These are phyloP conservation scores for Diaporthe amygdali DNA, from an alignment of 2,329 filamentous ascomycete species.

Conservation along the genomic window DNA sequence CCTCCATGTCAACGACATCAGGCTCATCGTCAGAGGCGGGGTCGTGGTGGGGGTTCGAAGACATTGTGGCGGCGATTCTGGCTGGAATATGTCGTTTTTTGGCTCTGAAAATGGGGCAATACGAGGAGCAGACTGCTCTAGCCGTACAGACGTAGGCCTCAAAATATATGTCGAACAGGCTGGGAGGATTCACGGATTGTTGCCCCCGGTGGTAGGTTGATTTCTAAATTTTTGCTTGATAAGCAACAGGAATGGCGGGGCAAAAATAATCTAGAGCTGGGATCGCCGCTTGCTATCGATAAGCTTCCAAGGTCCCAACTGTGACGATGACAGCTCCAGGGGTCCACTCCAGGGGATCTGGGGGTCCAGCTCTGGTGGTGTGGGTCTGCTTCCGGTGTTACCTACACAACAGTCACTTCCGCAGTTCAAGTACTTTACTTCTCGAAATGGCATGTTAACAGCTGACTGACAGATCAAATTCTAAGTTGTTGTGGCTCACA, in stretches of 20 bases:
- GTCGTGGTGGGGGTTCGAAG: constrained; percentile 41
- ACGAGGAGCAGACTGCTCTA: no score
- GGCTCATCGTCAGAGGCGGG: constrained; percentile 62
- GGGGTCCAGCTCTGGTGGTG: not conserved
- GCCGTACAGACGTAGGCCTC: not conserved
- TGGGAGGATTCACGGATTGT: not conserved
- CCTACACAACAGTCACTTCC: not conserved
- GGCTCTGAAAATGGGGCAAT: not conserved
- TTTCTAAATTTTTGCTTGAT: constrained; percentile 28
- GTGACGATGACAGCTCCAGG: not conserved
- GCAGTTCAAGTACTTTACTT: no score
- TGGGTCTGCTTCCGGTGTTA: not conserved
- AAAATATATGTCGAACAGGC: not conserved
- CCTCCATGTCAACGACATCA: constrained; percentile 77
- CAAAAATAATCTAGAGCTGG: not conserved
- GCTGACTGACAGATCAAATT: not conserved
- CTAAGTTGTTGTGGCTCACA: not conserved
- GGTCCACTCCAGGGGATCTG: not conserved
- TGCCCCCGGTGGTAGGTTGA: not conserved
- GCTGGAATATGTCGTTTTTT: not conserved
- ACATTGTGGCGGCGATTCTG: constrained; percentile 22
- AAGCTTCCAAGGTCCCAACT: constrained; percentile 10
- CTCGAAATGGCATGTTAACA: not conserved
- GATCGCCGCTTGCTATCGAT: constrained; percentile 3
- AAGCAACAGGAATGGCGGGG: constrained; percentile 24